Evolutionary conservation across 129 eudicot species (phyloP).

Genomic region (Lonicera japonica): DNA sequence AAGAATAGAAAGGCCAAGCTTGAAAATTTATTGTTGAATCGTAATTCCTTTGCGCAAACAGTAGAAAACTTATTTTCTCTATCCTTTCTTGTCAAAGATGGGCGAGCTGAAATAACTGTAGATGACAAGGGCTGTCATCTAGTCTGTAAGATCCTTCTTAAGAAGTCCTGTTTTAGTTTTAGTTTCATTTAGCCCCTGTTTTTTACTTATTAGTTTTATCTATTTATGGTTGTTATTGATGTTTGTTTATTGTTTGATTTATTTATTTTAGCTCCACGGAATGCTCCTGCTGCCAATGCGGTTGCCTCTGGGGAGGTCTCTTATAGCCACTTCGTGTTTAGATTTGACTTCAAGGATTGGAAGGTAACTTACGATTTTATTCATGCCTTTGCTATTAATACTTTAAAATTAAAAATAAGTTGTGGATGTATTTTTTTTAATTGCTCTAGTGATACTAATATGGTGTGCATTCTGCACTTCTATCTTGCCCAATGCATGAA

Average conservation of each 20-base stretch:
- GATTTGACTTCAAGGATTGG: slow-evolving; percentile 86
- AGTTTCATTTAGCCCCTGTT: not conserved
- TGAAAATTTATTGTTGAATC: slow-evolving; percentile 64
- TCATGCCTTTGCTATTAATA: no score
- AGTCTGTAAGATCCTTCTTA: slow-evolving; percentile 51
- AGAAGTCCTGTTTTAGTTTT: not conserved
- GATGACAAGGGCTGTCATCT: slow-evolving; percentile 65
- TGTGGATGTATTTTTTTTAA: not conserved
- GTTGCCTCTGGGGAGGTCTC: slow-evolving; percentile 73
- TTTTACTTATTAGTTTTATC: not conserved
- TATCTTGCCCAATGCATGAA: not conserved
- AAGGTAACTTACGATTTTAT: slow-evolving; percentile 46
- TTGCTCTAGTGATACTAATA: not conserved
- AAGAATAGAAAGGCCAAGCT: slow-evolving; percentile 56
- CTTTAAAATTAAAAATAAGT: not conserved
- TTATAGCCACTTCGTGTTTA: slow-evolving; percentile 74
- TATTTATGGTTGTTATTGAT: not conserved
- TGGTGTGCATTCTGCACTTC: no score
- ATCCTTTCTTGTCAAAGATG: slow-evolving; percentile 90
- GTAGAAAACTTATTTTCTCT: slow-evolving; percentile 89
- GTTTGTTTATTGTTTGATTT: not conserved
- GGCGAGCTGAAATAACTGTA: slow-evolving; percentile 71
- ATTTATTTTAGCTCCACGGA: slow-evolving; percentile 63
- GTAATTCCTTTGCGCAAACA: slow-evolving; percentile 77
- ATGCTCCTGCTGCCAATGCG: slow-evolving; percentile 87